Evolutionary conservation across 176 grass and related monocot genomes (phyloP), one percentile per base, ranked within the genome.

Genomic region (Aegilops longissima): DNA sequence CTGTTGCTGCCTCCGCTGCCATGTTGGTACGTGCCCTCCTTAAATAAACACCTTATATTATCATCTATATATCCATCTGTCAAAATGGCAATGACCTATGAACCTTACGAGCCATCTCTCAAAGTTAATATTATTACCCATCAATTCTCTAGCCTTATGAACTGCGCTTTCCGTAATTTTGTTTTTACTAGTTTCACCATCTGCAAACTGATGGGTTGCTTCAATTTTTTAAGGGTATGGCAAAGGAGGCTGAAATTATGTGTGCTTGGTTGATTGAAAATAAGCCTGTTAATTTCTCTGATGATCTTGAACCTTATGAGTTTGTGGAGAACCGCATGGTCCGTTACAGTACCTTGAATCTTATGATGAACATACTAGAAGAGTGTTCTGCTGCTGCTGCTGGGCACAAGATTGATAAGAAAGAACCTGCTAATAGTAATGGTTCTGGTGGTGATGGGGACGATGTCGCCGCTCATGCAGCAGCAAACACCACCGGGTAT

Each of bases 191-290:
- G 12, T 30, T 4, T n/a, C 17, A 69, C 27, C 51, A 52, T 35
- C 42, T 73, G 34, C 36, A 44, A 73, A 45, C 21, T 44, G 21
- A 73, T 63, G 82, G 54, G 18, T 76, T 25, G 25, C 59, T 76
- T 76, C 38, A 65, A 39, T 36, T 36, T 39, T 39, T 76, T 10
- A 76, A 84, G 82, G 82, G 70, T 64, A 31, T 64, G 1, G 3
- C 82, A 45, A 84, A 34, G 52, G 82, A 75, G 54, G 56, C 82
- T 75, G 82, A 36, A 36, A 69, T 36, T 31, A 20, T 36, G 7
- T 20, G 31, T 69, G 31, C 16, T 2, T 69, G 66, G 70, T 63
- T 75, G 70, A 73, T 17, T 21, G 24, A 63, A 47, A 84, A 75
- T 31, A 35, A 6, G 70, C 17, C 10, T 31, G 5, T 84, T 64